Conservation (phyloP, 1,139 yeast species). For the Pichia sp. region DNA sequence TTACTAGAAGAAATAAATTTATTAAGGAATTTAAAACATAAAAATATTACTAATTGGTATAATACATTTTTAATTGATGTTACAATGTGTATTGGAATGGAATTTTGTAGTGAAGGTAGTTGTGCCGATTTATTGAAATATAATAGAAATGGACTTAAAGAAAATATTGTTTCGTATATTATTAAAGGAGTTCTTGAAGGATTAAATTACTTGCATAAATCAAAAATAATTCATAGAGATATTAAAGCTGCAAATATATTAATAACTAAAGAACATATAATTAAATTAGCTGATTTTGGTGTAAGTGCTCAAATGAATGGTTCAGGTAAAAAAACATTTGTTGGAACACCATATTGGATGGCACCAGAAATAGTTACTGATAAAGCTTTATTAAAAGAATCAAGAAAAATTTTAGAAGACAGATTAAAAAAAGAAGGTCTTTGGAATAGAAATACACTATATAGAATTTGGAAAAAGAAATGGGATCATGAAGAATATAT, state of each 20-base stretch:
- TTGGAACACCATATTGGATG: slow-evolving; percentile 93
- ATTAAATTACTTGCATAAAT: slow-evolving; percentile 62
- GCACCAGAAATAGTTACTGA: slow-evolving; percentile 72
- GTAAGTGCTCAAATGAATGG: slow-evolving; percentile 75
- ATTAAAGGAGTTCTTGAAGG: slow-evolving; percentile 58
- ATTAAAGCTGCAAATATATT: slow-evolving; percentile 79
- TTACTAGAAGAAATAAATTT: slow-evolving; percentile 72
- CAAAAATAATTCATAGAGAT: slow-evolving; percentile 75
- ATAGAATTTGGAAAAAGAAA: slow-evolving; percentile 15
- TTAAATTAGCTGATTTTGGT: slow-evolving; percentile 82
- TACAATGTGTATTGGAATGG: slow-evolving; percentile 86
- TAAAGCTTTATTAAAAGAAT: slow-evolving; percentile 5
- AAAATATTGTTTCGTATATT: slow-evolving; percentile 52
- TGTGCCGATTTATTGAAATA: slow-evolving; percentile 66
- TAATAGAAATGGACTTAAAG: slow-evolving; percentile 44
- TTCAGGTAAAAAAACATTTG: slow-evolving; percentile 61
- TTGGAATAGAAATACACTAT: slow-evolving; percentile 6
- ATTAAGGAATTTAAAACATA: slow-evolving; percentile 57
- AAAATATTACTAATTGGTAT: slow-evolving; percentile 57
- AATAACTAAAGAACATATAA: slow-evolving; percentile 53
- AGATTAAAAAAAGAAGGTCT: slow-evolving; percentile 12
- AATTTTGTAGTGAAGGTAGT: slow-evolving; percentile 88
- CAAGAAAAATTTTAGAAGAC: slow-evolving; percentile 8
- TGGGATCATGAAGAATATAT: neutral
- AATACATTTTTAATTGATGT: slow-evolving; percentile 59